Evolutionary conservation across 2,329 filamentous ascomycete species (phyloP), one percentile per base, ranked within the genome.

Genomic region (Zymoseptoria ardabiliae): DNA sequence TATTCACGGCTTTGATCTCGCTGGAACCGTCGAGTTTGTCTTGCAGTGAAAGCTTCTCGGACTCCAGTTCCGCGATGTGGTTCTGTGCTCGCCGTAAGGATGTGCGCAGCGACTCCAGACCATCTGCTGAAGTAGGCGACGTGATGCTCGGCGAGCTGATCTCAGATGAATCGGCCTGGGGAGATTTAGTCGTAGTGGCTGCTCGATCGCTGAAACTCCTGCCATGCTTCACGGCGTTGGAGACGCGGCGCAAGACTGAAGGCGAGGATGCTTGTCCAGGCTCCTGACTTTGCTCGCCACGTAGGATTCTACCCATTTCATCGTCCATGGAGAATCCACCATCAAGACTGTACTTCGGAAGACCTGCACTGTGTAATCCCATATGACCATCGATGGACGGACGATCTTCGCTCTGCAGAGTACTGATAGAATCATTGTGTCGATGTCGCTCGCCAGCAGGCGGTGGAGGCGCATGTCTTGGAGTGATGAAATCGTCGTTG

Each of bases 291-390:
- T 72, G 71, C 61, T 93, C 90, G 20, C 85, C 86, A 49, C 86
- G 88, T 61, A 96, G 80, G 59, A 97, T 93, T 59, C 92, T 87
- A 57, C 90, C 89, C 85, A 97, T 91, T 71, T 97, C 94, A 73
- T 97, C 92, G 65, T 97, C 93, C 87, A 96, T 86, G 61, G 89
- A 94, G 70, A 97, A 94, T 65, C 96, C 91, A 57, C 87, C 90
- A 56, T 90, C 90, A 50, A 84, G 82, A 73, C 88, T 96, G 62
- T 84, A 77, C 45, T 77, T 76, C 11, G 78, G 78, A 54, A 77
- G 65, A 54, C 68, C 68, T 57, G 70, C 65, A 56, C 69, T 71
- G 25, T 63, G 68, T 56, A 70, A 55, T 19, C 65, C 66, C 10
- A 66, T 61, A 48, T 66, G 70, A 10, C 58, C 65, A 50, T 71